These are phyloP conservation scores for Actinomortierella wolfii DNA, from an alignment of 371 early-diverging fungal genomes.

Conservation along the genomic window DNA sequence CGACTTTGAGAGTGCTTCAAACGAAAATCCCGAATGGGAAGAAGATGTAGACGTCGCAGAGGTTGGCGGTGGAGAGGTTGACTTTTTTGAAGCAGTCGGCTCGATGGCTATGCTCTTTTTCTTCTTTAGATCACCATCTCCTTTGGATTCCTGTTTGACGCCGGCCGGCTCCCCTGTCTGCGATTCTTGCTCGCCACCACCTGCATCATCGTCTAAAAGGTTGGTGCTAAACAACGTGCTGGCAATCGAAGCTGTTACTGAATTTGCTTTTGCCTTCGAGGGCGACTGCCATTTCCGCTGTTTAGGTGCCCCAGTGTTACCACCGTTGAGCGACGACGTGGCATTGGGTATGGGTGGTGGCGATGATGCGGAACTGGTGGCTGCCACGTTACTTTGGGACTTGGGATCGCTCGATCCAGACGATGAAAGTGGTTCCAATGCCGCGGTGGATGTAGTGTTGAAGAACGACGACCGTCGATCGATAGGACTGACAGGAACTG, in stretches of 20 bases:
- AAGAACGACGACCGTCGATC: background rate
- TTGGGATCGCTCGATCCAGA: slow-evolving; percentile 1
- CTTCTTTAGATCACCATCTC: background rate
- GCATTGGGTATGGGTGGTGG: background rate
- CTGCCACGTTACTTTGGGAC: background rate
- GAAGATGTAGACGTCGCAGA: background rate
- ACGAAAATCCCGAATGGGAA: slow-evolving; percentile 12
- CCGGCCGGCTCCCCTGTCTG: background rate
- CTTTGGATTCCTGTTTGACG: background rate
- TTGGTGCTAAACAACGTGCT: background rate
- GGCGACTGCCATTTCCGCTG: slow-evolving; percentile 9
- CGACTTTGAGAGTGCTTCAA: slow-evolving; percentile 15
- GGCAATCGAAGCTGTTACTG: background rate
- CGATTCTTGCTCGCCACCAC: background rate
- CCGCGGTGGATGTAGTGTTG: background rate
- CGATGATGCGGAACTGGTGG: background rate
- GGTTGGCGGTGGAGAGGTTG: too few species aligned
- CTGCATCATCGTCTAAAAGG: background rate
- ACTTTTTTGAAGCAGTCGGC: too few species aligned
- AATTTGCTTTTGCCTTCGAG: background rate
- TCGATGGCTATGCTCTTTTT: too few species aligned
- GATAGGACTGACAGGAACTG: too few species aligned
- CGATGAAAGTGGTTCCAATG: background rate
- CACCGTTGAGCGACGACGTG: too few species aligned
- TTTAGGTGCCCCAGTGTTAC: background rate